phyloP scores from a whole-genome alignment of 768 basidiomycete species.

The Sistotremastrum suecicum region DNA sequence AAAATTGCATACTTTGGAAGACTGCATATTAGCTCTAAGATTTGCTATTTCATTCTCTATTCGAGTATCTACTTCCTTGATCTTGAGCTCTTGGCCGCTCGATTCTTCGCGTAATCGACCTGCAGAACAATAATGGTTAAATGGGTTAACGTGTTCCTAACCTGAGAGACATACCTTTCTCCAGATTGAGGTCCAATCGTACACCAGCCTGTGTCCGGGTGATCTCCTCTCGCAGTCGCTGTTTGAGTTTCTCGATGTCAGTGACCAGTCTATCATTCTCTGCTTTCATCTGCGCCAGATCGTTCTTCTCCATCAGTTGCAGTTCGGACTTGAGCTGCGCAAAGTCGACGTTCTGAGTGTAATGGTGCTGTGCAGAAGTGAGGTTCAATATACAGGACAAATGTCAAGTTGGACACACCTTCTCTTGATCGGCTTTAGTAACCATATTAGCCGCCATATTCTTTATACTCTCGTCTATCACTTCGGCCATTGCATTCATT shows the following conservation, averaged over 20 bases:
- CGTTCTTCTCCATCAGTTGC: constrained; percentile 93
- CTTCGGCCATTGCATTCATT: constrained; percentile 93
- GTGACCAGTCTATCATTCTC: constrained; percentile 88
- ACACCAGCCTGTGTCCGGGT: constrained; percentile 88
- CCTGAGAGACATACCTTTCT: constrained; percentile 38
- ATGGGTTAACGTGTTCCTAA: background rate
- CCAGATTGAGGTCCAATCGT: constrained; percentile 84
- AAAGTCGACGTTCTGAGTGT: constrained; percentile 94
- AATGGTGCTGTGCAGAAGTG: constrained; percentile 48
- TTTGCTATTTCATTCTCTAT: constrained; percentile 94
- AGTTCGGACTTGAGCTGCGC: constrained; percentile 93
- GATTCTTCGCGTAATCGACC: constrained; percentile 90
- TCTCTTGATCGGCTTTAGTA: constrained; percentile 91
- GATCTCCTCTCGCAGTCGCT: constrained; percentile 82
- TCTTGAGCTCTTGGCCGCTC: constrained; percentile 83
- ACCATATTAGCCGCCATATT: constrained; percentile 97
- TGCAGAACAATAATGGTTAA: background rate
- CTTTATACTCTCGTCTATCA: constrained; percentile 91
- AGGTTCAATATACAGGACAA: background rate
- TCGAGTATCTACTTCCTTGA: constrained; percentile 93
- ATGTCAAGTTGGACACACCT: constrained; percentile 34
- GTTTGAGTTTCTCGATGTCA: constrained; percentile 92
- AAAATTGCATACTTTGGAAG: constrained; percentile 51
- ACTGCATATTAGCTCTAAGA: constrained; percentile 69
- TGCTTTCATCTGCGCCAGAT: constrained; percentile 86